These are phyloP conservation scores for Chytriomyces hyalinus DNA, from an alignment of 192 early-diverging fungal genomes.

Conservation along the genomic window DNA sequence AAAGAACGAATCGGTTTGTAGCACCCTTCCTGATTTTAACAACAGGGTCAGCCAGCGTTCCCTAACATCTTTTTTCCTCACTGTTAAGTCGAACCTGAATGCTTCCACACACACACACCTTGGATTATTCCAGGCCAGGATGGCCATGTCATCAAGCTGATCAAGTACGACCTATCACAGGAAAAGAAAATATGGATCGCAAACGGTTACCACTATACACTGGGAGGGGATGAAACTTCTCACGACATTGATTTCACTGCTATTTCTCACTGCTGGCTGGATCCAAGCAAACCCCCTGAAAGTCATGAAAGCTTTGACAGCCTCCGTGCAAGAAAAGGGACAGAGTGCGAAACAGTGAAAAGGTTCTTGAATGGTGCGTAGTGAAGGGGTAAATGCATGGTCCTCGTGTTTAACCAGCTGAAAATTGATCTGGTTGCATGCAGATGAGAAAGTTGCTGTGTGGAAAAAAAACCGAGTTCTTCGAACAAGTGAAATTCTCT, in stretches of 20 bases:
- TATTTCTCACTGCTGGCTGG: neutral
- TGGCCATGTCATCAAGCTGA: neutral
- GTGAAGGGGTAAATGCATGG: neutral
- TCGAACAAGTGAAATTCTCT: neutral
- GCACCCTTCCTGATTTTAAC: no score
- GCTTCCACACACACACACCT: neutral
- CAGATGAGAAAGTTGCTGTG: no score
- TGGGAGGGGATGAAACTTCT: neutral
- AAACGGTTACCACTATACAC: neutral
- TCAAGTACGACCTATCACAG: neutral
- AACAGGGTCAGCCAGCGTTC: no score
- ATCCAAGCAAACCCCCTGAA: neutral
- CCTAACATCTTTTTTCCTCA: no score
- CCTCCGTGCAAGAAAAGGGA: neutral
- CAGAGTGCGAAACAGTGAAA: neutral
- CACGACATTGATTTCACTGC: neutral
- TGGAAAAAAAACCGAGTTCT: neutral
- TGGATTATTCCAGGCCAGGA: conserved; percentile 1
- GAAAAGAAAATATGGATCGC: neutral
- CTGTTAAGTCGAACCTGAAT: no score
- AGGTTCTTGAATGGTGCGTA: neutral
- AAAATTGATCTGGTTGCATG: no score
- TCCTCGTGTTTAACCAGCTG: no score
- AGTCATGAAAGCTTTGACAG: neutral
- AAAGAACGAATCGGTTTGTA: no score